phyloP scores from a whole-genome alignment of 2,329 filamentous ascomycete genomes.

The Zasmidium angulare region DNA sequence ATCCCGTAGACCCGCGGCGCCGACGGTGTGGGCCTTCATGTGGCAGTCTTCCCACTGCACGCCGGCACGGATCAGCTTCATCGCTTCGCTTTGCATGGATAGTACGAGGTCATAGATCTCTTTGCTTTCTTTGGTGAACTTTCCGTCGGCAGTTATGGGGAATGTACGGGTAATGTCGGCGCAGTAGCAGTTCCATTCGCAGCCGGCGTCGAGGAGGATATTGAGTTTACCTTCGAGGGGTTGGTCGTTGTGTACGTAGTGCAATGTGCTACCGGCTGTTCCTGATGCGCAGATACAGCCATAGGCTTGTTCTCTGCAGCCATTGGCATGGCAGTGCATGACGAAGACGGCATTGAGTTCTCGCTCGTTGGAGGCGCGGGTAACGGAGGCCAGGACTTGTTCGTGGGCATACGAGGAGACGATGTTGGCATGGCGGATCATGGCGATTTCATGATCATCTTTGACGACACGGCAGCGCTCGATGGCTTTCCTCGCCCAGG shows the following conservation, averaged over 20 bases:
- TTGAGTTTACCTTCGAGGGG: slow-evolving; percentile 70
- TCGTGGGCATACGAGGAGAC: slow-evolving; percentile 78
- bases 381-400: slow-evolving; percentile 64
- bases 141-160: slow-evolving; percentile 64
- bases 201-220: slow-evolving; percentile 80
- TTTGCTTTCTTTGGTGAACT: slow-evolving; percentile 67
- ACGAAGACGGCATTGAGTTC: slow-evolving; percentile 82
- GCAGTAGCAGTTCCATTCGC: slow-evolving; percentile 50
- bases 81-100: slow-evolving; percentile 81
- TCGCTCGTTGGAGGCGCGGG: slow-evolving; percentile 69
- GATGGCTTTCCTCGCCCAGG: slow-evolving; percentile 63
- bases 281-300: slow-evolving; percentile 82
- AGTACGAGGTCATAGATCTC: slow-evolving; percentile 64
- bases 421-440: slow-evolving; percentile 78
- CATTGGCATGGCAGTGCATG: slow-evolving; percentile 70
- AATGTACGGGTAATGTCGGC: slow-evolving; percentile 79
- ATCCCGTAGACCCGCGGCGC: slow-evolving; percentile 73
- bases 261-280: slow-evolving; percentile 76
- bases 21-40: slow-evolving; percentile 73
- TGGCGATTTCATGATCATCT: slow-evolving; percentile 76
- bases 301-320: slow-evolving; percentile 82
- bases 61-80: slow-evolving; percentile 69
- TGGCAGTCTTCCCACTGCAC: slow-evolving; percentile 82
- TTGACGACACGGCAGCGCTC: slow-evolving; percentile 81
- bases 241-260: slow-evolving; percentile 80